Conservation (phyloP, 2,329 filamentous ascomycete genomes). For the Fusarium palustre region DNA sequence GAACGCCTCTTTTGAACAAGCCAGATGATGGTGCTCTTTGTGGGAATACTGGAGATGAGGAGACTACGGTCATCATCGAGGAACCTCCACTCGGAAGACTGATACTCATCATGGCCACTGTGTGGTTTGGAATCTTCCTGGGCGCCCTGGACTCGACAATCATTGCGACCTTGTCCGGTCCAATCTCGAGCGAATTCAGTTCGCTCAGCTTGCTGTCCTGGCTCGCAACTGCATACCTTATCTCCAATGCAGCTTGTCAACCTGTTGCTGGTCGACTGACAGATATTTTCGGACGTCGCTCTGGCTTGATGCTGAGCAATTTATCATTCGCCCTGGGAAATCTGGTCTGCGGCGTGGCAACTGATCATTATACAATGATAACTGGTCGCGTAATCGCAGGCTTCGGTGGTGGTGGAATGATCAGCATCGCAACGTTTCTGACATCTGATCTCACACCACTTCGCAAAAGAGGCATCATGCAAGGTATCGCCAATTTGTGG, state of each 20-base stretch:
- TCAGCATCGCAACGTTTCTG: slow-evolving; percentile 72
- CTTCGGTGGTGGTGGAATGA: slow-evolving; percentile 78
- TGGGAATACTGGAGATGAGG: neutral
- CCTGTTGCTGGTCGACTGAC: slow-evolving; percentile 82
- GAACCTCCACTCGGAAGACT: neutral
- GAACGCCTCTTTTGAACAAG: neutral
- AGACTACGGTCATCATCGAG: neutral
- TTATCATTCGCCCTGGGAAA: slow-evolving; percentile 79
- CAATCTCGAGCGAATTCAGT: slow-evolving; percentile 80
- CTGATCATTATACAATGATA: slow-evolving; percentile 73
- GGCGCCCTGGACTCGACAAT: slow-evolving; percentile 76
- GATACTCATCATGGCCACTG: slow-evolving; percentile 7
- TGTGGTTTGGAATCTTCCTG: slow-evolving; percentile 55
- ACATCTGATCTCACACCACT: slow-evolving; percentile 74
- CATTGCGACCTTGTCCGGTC: slow-evolving; percentile 80
- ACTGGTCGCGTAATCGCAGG: slow-evolving; percentile 79
- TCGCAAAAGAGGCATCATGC: slow-evolving; percentile 56
- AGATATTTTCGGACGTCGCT: slow-evolving; percentile 81
- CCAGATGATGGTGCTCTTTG: neutral
- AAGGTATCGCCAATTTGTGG: slow-evolving; percentile 13
- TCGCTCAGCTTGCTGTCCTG: slow-evolving; percentile 82
- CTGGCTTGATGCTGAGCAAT: slow-evolving; percentile 78
- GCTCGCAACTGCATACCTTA: slow-evolving; percentile 83
- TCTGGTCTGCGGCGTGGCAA: slow-evolving; percentile 78
- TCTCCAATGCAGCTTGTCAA: slow-evolving; percentile 74